Evolutionary conservation across 805 yeast species (phyloP).

Genomic region (Starmerella floricola): DNA sequence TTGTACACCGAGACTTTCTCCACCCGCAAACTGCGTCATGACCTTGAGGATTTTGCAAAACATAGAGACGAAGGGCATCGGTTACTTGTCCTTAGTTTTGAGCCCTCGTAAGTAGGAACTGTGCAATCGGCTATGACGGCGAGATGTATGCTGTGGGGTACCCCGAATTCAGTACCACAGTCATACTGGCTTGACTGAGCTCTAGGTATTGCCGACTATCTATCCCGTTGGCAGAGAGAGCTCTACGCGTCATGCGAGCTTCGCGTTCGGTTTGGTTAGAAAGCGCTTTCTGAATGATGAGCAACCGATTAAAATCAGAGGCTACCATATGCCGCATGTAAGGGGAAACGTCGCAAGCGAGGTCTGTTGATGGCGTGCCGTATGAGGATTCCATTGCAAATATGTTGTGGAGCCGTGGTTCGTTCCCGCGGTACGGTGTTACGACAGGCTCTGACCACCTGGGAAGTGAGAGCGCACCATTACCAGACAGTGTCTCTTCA

Average conservation of each 20-base stretch:
- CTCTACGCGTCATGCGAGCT: conserved; percentile 9
- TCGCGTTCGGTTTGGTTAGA: conserved; percentile 6
- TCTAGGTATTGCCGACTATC: conserved; percentile 15
- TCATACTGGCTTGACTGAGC: background rate
- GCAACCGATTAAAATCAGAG: conserved; percentile 19
- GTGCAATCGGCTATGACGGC: no score
- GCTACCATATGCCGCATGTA: conserved; percentile 25
- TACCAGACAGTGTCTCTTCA: conserved; percentile 12
- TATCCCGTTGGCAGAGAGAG: conserved; percentile 12
- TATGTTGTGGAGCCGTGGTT: background rate
- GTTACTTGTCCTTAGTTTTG: no score
- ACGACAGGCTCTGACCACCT: conserved; percentile 8
- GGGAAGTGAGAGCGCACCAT: background rate
- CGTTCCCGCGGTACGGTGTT: background rate
- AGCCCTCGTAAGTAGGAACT: no score
- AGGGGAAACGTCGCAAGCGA: conserved; percentile 24
- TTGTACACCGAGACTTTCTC: no score
- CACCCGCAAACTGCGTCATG: no score
- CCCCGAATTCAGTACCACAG: conserved; percentile 1
- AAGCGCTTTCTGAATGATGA: conserved; percentile 1
- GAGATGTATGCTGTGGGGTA: conserved; percentile 1
- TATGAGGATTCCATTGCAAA: conserved; percentile 3
- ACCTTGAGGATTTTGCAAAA: no score
- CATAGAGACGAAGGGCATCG: no score
- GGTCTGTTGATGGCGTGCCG: background rate